These are phyloP conservation scores for Curvularia verruculosa DNA, from an alignment of 2,329 filamentous ascomycete genomes.

Conservation along the genomic window DNA sequence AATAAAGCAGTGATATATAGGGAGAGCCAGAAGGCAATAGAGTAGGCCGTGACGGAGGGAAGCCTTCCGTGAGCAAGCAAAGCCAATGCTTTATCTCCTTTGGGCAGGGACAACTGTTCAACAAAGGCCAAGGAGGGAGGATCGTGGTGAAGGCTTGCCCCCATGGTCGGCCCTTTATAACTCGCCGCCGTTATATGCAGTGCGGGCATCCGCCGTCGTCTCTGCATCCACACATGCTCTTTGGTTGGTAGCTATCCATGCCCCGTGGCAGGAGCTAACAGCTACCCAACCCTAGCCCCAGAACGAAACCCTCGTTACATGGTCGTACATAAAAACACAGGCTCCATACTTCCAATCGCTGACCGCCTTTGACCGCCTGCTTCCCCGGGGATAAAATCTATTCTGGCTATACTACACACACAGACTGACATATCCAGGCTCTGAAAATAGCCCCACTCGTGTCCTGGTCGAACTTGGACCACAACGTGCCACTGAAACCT, in stretches of 20 bases:
- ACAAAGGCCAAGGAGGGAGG: neutral
- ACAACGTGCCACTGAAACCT: neutral
- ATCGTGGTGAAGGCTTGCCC: neutral
- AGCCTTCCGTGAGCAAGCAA: neutral
- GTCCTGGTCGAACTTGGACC: neutral
- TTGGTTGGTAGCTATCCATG: slow-evolving; percentile 3
- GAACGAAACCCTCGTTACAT: neutral
- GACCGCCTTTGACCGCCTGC: neutral
- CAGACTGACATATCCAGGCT: neutral
- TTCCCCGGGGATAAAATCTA: neutral
- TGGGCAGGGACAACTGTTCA: neutral
- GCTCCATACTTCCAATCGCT: neutral
- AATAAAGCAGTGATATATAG: neutral
- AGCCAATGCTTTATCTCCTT: neutral
- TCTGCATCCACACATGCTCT: neutral
- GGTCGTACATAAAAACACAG: neutral
- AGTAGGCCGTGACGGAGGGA: neutral
- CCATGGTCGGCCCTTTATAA: slow-evolving; percentile 13
- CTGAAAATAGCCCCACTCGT: neutral
- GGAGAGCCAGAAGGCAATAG: neutral
- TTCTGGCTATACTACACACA: neutral
- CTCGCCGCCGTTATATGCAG: slow-evolving; percentile 1
- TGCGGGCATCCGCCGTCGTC: neutral
- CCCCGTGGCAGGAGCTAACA: slow-evolving; percentile 2
- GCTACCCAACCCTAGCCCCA: neutral